Base-by-base conservation (phyloP, 1,284 basidiomycete species). In the Pseudozyma tsukubaensis region DNA sequence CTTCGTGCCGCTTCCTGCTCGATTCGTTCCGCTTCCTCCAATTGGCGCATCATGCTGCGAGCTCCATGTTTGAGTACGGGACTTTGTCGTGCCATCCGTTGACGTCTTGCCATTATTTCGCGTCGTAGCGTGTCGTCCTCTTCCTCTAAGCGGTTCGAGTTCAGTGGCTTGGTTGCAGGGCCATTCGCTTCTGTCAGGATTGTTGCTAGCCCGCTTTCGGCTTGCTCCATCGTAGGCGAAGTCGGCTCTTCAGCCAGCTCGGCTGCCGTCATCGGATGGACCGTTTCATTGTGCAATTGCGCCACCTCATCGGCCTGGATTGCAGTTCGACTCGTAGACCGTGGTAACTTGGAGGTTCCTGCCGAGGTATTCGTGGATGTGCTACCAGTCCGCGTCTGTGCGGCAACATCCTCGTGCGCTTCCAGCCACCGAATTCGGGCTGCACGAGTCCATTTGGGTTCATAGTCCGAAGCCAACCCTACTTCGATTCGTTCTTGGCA, bases 241-340 rank as follows among this genome's bases (percentile, higher is more conserved):
- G 51, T 44, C 5, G 59, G 54, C 49, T 72, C 70, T n/a, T 50
- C 57, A 11, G 49, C 70, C 45, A 72, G 12, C 47, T 72, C 70
- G 9, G 60, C 70, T 16, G 50, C 48, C 0, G 57, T 64, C 60
- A 64, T 57, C 14, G 65, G 70, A 50, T 63, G 59, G 7, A 45
- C 65, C 49, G 64, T 68, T 42, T 72, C 57, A 37, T 64, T 64
- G 50, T 50, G 70, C 24, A 68, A 45, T 34, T 68, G 54, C 4
- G 67, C 71, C 48, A 73, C 52, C 36, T 73, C 71, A 53, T 73
- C 71, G 0, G 71, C 71, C 29, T 73, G 71, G 14, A 73, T 73
- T 10, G 66, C 66, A 4, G 54, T 59, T 4, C 71, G 65, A 52
- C 58, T 59, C 16, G 60, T 19, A 0, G 58, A 67, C n/a, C 55